phyloP scores from a whole-genome alignment of 306 rosid species.

The Cucurbita maxima region DNA sequence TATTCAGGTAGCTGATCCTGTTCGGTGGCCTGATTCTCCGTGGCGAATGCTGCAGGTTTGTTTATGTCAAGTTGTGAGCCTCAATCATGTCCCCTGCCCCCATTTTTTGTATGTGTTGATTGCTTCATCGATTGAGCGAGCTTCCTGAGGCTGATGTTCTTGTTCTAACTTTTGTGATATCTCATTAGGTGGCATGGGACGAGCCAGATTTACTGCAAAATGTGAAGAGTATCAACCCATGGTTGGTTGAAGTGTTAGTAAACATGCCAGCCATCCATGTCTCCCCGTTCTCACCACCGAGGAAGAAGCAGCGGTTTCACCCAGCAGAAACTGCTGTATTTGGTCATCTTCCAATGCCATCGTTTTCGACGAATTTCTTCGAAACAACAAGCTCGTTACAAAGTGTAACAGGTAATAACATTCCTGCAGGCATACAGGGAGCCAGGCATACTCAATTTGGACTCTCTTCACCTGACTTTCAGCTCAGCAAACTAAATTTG shows the following conservation, averaged over 20 bases:
- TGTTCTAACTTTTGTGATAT: conserved; percentile 6
- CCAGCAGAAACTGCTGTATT: conserved; percentile 40
- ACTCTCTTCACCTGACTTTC: conserved; percentile 48
- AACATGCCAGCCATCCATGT: conserved; percentile 58
- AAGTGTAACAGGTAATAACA: conserved; percentile 22
- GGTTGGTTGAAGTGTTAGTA: conserved; percentile 78
- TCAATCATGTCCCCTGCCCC: neutral
- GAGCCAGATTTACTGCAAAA: conserved; percentile 94
- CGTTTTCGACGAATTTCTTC: conserved; percentile 32
- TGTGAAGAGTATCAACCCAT: conserved; percentile 82
- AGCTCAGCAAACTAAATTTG: conserved; percentile 33
- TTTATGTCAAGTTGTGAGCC: neutral
- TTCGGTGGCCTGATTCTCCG: conserved; percentile 83
- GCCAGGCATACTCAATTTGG: conserved; percentile 98
- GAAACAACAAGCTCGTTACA: conserved; percentile 30
- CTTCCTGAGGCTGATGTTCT: neutral
- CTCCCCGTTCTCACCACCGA: conserved; percentile 63
- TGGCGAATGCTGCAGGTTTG: conserved; percentile 87
- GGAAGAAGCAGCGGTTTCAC: conserved; percentile 53
- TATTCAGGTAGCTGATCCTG: conserved; percentile 50
- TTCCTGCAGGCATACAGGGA: conserved; percentile 94
- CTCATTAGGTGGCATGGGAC: conserved; percentile 76
- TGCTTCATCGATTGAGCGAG: neutral
- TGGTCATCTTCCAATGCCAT: conserved; percentile 49
- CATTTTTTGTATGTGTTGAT: neutral